phyloP scores from a whole-genome alignment of 2,329 filamentous ascomycete species.

The Periconia macrospinosa region DNA sequence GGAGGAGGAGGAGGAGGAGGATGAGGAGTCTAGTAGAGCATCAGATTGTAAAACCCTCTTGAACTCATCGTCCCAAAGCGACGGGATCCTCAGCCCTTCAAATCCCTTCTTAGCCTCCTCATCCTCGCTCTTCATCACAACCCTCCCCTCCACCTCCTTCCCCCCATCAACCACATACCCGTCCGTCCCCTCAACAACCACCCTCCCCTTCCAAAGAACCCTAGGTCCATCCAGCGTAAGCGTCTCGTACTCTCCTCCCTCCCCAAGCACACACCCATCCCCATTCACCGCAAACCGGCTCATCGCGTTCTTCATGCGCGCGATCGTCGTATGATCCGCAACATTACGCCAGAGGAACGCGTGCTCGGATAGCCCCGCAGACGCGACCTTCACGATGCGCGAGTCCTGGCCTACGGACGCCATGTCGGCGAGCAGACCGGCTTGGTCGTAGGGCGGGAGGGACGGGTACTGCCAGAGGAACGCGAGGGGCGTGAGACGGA shows the following conservation, averaged over 20 bases:
- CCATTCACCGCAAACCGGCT: slow-evolving; percentile 67
- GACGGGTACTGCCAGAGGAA: slow-evolving; percentile 91
- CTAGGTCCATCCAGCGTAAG: slow-evolving; percentile 79
- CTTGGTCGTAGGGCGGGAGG: slow-evolving; percentile 59
- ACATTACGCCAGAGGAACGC: slow-evolving; percentile 81
- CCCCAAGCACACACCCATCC: slow-evolving; percentile 76
- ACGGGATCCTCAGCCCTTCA: slow-evolving; percentile 59
- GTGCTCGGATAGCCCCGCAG: slow-evolving; percentile 78
- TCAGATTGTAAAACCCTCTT: slow-evolving; percentile 33
- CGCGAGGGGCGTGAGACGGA: slow-evolving; percentile 80
- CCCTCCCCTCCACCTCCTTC: slow-evolving; percentile 66
- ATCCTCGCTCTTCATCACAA: slow-evolving; percentile 51
- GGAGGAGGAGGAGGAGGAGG: neutral
- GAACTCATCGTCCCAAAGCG: slow-evolving; percentile 68
- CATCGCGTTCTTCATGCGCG: slow-evolving; percentile 57
- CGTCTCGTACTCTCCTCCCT: slow-evolving; percentile 96
- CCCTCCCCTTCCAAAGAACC: slow-evolving; percentile 70
- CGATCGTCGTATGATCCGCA: slow-evolving; percentile 55
- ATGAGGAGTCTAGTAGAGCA: slow-evolving; percentile 2
- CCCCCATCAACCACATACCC: slow-evolving; percentile 66
- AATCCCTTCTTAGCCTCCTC: slow-evolving; percentile 12
- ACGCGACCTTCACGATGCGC: slow-evolving; percentile 93
- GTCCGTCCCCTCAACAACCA: slow-evolving; percentile 65
- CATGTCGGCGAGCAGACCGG: slow-evolving; percentile 77
- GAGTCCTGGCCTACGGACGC: slow-evolving; percentile 74